phyloP scores from a whole-genome alignment of 2,329 filamentous ascomycete genomes.

The Colletotrichum gloeosporioides region DNA sequence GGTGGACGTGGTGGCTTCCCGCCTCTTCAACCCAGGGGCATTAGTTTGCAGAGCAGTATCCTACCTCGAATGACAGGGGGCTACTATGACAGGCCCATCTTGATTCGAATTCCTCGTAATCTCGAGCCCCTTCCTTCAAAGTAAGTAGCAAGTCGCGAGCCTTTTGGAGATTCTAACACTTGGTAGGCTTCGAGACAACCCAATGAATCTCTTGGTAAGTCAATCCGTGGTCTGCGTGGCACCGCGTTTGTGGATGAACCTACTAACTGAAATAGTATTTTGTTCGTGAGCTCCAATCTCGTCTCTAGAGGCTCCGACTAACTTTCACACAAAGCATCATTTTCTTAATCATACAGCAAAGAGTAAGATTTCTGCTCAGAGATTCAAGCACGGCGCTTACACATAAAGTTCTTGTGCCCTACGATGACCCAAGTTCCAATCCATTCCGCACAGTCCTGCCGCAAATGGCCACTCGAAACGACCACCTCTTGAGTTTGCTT shows the following conservation, averaged over 20 bases:
- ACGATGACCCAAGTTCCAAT: conserved; percentile 59
- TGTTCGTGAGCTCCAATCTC: conserved; percentile 34
- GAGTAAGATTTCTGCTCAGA: conserved; percentile 42
- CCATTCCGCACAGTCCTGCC: conserved; percentile 56
- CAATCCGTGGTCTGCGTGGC: not conserved
- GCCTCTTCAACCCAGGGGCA: not conserved
- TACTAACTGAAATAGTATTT: conserved; percentile 48
- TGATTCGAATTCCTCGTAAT: conserved; percentile 59
- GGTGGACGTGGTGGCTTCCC: not conserved
- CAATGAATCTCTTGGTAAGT: conserved; percentile 75
- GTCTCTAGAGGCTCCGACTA: not conserved
- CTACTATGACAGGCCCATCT: conserved; percentile 74
- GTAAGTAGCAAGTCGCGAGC: conserved; percentile 24
- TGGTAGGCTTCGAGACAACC: conserved; percentile 68
- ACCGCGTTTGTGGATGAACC: not conserved
- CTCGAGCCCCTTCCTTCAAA: conserved; percentile 53
- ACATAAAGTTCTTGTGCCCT: conserved; percentile 54
- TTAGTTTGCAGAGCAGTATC: not conserved
- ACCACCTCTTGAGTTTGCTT: conserved; percentile 77
- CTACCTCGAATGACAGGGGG: conserved; percentile 58
- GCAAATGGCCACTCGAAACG: conserved; percentile 70
- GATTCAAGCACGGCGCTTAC: not conserved
- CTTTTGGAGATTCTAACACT: conserved; percentile 38
- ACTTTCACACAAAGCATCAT: conserved; percentile 47
- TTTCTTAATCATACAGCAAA: conserved; percentile 82